Evolutionary conservation across 2,329 filamentous ascomycete genomes (phyloP).

Genomic region (Cladosporium colombiae): DNA sequence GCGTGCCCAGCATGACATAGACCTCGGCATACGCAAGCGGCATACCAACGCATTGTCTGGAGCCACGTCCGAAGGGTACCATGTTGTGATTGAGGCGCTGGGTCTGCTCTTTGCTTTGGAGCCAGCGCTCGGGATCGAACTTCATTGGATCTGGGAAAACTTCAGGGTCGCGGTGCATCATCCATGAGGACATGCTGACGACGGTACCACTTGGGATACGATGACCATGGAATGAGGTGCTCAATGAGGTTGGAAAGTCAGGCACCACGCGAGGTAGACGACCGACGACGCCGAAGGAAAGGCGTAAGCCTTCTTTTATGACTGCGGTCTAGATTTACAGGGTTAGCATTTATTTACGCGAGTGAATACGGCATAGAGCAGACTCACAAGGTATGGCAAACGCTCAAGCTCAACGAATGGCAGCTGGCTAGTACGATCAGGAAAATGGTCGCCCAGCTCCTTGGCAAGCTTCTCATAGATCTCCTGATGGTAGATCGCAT

Average conservation of each 20-base stretch:
- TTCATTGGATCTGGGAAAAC: constrained; percentile 38
- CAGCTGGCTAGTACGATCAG: not conserved
- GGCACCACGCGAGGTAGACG: constrained; percentile 41
- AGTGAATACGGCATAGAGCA: too few species aligned
- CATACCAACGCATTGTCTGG: constrained; percentile 40
- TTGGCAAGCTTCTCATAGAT: constrained; percentile 25
- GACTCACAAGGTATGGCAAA: not conserved
- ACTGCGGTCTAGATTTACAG: constrained; percentile 33
- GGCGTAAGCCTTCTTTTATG: constrained; percentile 41
- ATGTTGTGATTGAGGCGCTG: constrained; percentile 36
- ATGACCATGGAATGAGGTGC: not conserved
- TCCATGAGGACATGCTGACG: constrained; percentile 33
- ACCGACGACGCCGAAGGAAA: constrained; percentile 39
- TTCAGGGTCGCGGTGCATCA: constrained; percentile 29
- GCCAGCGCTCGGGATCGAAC: constrained; percentile 43
- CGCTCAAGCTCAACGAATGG: not conserved
- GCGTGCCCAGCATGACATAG: not conserved
- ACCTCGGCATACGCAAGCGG: not conserved
- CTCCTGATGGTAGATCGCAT: constrained; percentile 33
- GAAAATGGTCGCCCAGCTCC: not conserved
- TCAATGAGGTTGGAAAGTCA: not conserved
- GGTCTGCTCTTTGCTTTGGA: constrained; percentile 25
- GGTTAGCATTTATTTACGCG: not conserved
- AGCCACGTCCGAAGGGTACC: constrained; percentile 42
- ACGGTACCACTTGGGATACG: constrained; percentile 26